These are phyloP conservation scores for Sanghuangporus baumii DNA, from an alignment of 1,284 basidiomycete species.

Conservation along the genomic window DNA sequence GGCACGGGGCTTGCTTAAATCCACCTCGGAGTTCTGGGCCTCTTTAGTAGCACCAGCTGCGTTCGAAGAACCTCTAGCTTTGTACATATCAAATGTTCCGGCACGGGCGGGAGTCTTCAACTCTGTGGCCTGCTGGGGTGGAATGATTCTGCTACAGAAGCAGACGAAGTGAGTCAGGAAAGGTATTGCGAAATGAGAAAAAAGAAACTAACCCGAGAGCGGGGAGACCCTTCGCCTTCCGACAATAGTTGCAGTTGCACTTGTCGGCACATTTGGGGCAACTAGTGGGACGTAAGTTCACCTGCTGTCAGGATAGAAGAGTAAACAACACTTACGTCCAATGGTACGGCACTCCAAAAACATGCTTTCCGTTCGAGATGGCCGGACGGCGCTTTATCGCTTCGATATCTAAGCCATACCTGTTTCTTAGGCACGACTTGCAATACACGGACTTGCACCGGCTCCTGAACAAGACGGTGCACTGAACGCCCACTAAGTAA, in stretches of 20 bases:
- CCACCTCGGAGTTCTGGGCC: slow-evolving; percentile 20
- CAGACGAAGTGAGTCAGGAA: slow-evolving; percentile 21
- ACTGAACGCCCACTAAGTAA: slow-evolving; percentile 40
- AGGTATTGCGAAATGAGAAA: neutral
- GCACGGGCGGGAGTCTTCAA: neutral
- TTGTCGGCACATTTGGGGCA: slow-evolving; percentile 61
- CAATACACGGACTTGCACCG: slow-evolving; percentile 58
- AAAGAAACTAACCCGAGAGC: slow-evolving; percentile 45
- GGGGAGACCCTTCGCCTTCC: slow-evolving; percentile 53
- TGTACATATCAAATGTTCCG: neutral
- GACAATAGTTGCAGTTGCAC: slow-evolving; percentile 63
- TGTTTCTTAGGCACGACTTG: slow-evolving; percentile 56
- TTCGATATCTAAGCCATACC: slow-evolving; percentile 52
- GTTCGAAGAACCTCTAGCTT: neutral
- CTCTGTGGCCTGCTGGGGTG: neutral
- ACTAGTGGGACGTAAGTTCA: slow-evolving; percentile 30
- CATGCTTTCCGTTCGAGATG: slow-evolving; percentile 28
- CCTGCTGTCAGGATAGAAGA: neutral
- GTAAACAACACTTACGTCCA: slow-evolving; percentile 43
- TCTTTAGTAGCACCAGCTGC: slow-evolving; percentile 30
- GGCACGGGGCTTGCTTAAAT: neutral
- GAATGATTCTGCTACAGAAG: neutral
- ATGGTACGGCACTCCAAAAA: slow-evolving; percentile 36
- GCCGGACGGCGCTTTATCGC: slow-evolving; percentile 29
- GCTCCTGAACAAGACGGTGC: slow-evolving; percentile 36